phyloP scores from a whole-genome alignment of 306 rosid genomes.

The Glycyrrhiza uralensis region DNA sequence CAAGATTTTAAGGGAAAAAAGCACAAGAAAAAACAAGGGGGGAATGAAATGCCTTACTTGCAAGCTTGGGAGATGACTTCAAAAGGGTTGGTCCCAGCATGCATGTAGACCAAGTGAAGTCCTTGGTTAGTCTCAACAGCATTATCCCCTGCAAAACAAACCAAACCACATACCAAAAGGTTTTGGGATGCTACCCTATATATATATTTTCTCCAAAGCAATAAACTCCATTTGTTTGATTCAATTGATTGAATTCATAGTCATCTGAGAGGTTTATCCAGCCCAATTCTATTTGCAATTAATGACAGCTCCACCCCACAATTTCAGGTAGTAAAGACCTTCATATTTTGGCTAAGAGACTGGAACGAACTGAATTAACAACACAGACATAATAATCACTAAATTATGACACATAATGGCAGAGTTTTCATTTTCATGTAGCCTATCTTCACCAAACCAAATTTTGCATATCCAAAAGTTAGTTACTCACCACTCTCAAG shows the following conservation, averaged over 20 bases:
- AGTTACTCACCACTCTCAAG: slow-evolving; percentile 91
- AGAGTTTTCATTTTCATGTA: slow-evolving; percentile 22
- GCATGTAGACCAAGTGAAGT: slow-evolving; percentile 77
- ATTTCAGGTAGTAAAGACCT: slow-evolving; percentile 36
- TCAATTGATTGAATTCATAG: slow-evolving; percentile 44
- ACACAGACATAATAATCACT: slow-evolving; percentile 38
- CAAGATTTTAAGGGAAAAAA: background rate
- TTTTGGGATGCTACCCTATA: slow-evolving; percentile 43
- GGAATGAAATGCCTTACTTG: slow-evolving; percentile 53
- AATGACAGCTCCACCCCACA: slow-evolving; percentile 51
- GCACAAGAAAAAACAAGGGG: background rate
- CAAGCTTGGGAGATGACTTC: slow-evolving; percentile 86
- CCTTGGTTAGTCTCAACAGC: slow-evolving; percentile 86
- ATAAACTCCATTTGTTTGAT: slow-evolving; percentile 55
- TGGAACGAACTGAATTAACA: slow-evolving; percentile 40
- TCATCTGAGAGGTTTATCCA: slow-evolving; percentile 45
- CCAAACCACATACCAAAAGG: slow-evolving; percentile 62
- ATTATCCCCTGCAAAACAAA: slow-evolving; percentile 90
- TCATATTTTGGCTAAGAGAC: slow-evolving; percentile 36
- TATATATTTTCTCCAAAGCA: slow-evolving; percentile 44
- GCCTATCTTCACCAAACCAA: slow-evolving; percentile 37
- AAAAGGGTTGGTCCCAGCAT: slow-evolving; percentile 93
- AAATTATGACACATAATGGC: slow-evolving; percentile 32
- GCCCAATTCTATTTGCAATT: slow-evolving; percentile 40
- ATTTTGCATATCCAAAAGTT: slow-evolving; percentile 38